Conservation (phyloP, 2,329 filamentous ascomycete species). For the Arthrobotrys pseudoclavata region DNA sequence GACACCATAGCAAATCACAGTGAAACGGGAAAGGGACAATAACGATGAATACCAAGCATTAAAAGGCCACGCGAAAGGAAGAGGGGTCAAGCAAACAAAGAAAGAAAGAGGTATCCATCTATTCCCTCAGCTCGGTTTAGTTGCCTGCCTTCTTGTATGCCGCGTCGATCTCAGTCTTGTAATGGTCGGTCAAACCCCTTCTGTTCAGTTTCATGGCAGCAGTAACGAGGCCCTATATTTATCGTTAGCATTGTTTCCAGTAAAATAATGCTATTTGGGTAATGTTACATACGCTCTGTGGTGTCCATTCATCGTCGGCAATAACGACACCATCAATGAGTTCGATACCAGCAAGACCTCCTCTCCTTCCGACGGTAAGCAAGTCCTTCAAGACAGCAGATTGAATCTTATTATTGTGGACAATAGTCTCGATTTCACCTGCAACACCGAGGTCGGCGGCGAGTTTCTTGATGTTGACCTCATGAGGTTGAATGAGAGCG, state of each 20-base stretch:
- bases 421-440: conserved; percentile 76
- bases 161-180: conserved; percentile 73
- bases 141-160: conserved; percentile 69
- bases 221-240: conserved; percentile 73
- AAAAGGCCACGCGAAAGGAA: conserved; percentile 11
- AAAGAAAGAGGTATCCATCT: conserved; percentile 18
- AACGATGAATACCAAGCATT: conserved; percentile 14
- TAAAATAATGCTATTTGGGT: background rate
- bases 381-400: conserved; percentile 78
- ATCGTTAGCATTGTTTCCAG: conserved; percentile 58
- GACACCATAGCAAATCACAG: conserved; percentile 27
- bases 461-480: conserved; percentile 74
- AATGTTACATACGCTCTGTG: conserved; percentile 78
- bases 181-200: conserved; percentile 75
- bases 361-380: conserved; percentile 74
- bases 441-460: conserved; percentile 75
- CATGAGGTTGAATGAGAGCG: conserved; percentile 80
- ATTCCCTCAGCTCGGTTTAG: conserved; percentile 5
- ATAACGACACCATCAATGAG: conserved; percentile 81
- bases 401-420: conserved; percentile 76
- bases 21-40: background rate
- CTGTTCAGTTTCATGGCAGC: conserved; percentile 81
- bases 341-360: conserved; percentile 79
- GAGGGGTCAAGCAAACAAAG: background rate
- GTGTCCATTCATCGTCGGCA: conserved; percentile 89